Conservation (phyloP, 2,329 filamentous ascomycete species). For the Aphanocladium album region DNA sequence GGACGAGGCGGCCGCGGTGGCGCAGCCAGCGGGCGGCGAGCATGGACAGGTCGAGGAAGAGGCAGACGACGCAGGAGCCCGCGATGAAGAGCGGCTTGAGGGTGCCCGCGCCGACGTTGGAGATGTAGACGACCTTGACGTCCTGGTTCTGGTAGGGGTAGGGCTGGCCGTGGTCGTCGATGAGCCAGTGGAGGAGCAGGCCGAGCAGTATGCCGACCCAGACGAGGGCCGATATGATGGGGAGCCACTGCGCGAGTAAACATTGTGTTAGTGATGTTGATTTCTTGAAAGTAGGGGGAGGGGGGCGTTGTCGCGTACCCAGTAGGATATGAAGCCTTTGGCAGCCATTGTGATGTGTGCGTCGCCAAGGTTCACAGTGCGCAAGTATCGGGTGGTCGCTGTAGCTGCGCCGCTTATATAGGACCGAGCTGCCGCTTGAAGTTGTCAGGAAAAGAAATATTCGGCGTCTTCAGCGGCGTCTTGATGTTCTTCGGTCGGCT, state of each 20-base stretch:
- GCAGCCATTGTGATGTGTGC: slow-evolving; percentile 27
- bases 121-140: slow-evolving; percentile 68
- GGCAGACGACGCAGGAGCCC: slow-evolving; percentile 64
- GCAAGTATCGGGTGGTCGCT: too few species aligned
- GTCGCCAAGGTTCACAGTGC: background rate
- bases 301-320: slow-evolving; percentile 26
- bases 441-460: too few species aligned
- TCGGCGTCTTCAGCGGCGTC: background rate
- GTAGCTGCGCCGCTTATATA: background rate
- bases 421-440: too few species aligned
- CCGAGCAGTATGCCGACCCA: slow-evolving; percentile 66
- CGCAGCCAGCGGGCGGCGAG: slow-evolving; percentile 78
- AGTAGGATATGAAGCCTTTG: slow-evolving; percentile 32
- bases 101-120: slow-evolving; percentile 54
- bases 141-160: slow-evolving; percentile 55
- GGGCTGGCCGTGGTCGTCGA: slow-evolving; percentile 46
- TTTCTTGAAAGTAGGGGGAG: background rate
- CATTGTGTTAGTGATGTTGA: background rate
- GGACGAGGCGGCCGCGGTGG: slow-evolving; percentile 71
- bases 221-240: slow-evolving; percentile 59
- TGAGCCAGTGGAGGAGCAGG: slow-evolving; percentile 66
- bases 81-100: slow-evolving; percentile 77
- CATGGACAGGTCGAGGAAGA: slow-evolving; percentile 79
- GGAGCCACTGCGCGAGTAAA: slow-evolving; percentile 53
- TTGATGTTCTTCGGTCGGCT: too few species aligned